phyloP scores from a whole-genome alignment of 2,329 filamentous ascomycete species.

The Pseudopithomyces maydicus region DNA sequence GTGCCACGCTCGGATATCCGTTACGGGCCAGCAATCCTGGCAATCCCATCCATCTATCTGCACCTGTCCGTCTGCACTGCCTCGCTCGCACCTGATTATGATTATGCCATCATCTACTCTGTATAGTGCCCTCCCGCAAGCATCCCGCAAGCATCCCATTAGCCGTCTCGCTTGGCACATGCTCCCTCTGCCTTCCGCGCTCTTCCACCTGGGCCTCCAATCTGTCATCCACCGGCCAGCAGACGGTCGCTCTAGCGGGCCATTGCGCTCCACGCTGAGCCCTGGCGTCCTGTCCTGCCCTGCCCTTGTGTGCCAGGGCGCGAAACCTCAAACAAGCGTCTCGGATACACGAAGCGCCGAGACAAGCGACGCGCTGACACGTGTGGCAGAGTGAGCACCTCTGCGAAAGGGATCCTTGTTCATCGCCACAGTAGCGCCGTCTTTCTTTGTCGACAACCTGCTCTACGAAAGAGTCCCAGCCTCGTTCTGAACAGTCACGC shows the following conservation, averaged over 20 bases:
- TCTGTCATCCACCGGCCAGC: too few relatives aligned
- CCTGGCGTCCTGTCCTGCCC: neutral
- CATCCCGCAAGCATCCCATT: constrained; percentile 1
- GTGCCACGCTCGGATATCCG: neutral
- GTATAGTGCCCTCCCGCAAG: neutral
- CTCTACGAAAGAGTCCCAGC: neutral
- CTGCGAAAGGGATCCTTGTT: neutral
- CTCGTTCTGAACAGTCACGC: neutral
- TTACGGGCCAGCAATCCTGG: neutral
- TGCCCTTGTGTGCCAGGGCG: neutral
- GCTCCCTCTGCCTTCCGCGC: neutral
- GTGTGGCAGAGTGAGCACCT: neutral
- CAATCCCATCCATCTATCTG: too few relatives aligned
- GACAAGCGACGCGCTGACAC: constrained; percentile 1
- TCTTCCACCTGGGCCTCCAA: neutral
- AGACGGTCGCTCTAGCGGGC: neutral
- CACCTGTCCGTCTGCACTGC: neutral
- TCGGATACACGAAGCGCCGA: constrained; percentile 2
- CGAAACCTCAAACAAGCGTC: constrained; percentile 4
- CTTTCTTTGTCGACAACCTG: neutral
- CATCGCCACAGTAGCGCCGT: neutral
- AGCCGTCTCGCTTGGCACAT: neutral
- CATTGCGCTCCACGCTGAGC: too few relatives aligned
- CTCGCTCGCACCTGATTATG: neutral
- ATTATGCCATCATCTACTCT: neutral